Base-by-base conservation (phyloP, 257 asterid species). In the Agastache rugosa region DNA sequence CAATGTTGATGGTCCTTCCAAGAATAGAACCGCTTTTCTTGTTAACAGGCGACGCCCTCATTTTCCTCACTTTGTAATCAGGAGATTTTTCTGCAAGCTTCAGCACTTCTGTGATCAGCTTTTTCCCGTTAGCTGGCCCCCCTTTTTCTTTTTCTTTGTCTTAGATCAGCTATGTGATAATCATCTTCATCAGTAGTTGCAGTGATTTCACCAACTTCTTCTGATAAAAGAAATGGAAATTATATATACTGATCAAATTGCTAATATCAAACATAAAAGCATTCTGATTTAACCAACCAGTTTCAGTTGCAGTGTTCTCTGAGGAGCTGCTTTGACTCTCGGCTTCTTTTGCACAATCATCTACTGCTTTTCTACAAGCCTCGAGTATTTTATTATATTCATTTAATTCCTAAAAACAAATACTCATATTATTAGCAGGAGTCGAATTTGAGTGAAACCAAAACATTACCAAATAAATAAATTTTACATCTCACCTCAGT, bases 1-100 rank as follows among this genome's bases (percentile, higher is more conserved):
- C 87, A 37, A 77, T 9, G 6, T 9, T 69, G 20, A 74, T 54
- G 5, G 83, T 53, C 69, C 79, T 85, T 64, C 89, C 93, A 31
- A 88, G 60, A 59, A 88, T 27, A 42, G 97, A 86, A 61, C 96
- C 87, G 77, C 97, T 92, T 77, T 94, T 92, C 91, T 93, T 93
- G 91, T 94, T 90, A 75, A 90, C 92, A 1, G 98, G 98, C 5
- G 99, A 94, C 8, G 78, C 86, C 71, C 99, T 89, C 93, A 86
- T 87, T 75, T 83, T 85, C 85, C 97, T 90, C 69, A 89, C 93
- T 75, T 90, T 94, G 76, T 79, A 91, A 48, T 89, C 97, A 5
- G 97, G 99, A 3, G 97, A 87, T 67, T 67, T 74, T 20, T 77
- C 91, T 5, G 83, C 78, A 27, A 93, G 87, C 75, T 89, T 84